Evolutionary conservation across 2,329 filamentous ascomycete genomes (phyloP).

Genomic region (Grosmannia huntii): DNA sequence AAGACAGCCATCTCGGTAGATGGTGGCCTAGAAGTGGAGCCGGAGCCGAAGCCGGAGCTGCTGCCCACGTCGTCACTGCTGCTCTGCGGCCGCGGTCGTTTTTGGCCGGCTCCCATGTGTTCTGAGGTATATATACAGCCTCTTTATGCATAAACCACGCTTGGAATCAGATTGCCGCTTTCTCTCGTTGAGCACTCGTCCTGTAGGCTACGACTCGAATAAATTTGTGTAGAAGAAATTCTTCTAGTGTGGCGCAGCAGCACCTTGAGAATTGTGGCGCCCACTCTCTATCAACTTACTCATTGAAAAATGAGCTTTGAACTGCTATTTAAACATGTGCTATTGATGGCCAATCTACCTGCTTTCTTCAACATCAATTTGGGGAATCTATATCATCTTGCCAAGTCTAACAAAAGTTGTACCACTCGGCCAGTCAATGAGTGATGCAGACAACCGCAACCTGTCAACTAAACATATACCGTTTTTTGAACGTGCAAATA

Average conservation of each 20-base stretch:
- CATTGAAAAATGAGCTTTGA: too few relatives aligned
- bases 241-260: constrained; percentile 1
- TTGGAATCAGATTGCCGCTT: neutral
- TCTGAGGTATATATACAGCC: neutral
- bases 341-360: neutral
- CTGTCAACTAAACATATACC: neutral
- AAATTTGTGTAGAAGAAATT: neutral
- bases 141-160: neutral
- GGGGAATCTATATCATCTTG: neutral
- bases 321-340: neutral
- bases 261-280: neutral
- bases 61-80: constrained; percentile 4
- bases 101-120: constrained; percentile 10
- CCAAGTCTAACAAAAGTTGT: neutral
- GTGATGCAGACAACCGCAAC: neutral
- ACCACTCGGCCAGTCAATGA: neutral
- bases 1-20: constrained; percentile 43
- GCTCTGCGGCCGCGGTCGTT: constrained; percentile 9
- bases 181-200: neutral
- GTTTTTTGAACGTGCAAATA: neutral
- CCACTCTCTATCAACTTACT: neutral
- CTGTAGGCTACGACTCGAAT: neutral
- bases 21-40: neutral
- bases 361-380: neutral
- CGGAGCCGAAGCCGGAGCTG: constrained; percentile 12